Evolutionary conservation across 1,139 yeast species (phyloP), one percentile per base, ranked within the genome.

Genomic region (Yamadazyma buinensis): DNA sequence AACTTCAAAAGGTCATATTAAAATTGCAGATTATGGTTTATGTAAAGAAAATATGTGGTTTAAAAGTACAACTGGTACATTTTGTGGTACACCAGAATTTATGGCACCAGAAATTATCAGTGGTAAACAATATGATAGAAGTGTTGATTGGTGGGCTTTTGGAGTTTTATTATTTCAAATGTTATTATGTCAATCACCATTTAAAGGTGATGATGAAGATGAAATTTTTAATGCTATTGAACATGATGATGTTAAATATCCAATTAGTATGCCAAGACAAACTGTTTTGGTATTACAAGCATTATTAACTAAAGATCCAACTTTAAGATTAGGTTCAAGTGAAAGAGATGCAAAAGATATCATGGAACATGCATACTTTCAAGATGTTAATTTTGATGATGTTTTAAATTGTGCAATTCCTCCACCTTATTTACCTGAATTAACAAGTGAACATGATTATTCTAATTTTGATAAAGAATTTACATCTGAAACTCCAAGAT

Each of bases 81-180:
- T 92, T 64, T 94, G 98, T 67, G 99, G 99, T 51, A 92, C 99
- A 1, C 98, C 99, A 0, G 98, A 92, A 57, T 87, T 92, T 51
- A 92, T 92, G 96, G 99, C 98, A 1, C 99, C 99, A 0, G 99
- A 92, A 61, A 90, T 92, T 48, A 72, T 94, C 52, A 80, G 86
- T 38, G 97, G 94, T 37, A 95, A 88, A 58, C 84, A 82, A 41
- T 92, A 92, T 54, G 94, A 88, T 33, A 78, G 95, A 49, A 84
- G 94, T 30, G 98, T 92, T 35, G 99, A 92, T 61, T 94, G 98
- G 98, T 92, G 98, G 98, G 97, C 98, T 0, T 87, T 90, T 68
- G 99, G 99, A 35, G 97, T 94, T 23, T 70, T 92, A 45, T 68
- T 94, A 43, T 92, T 90, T 62, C 98, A 92, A 61, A 92, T 92